Evolutionary conservation across 805 yeast species (phyloP).

Genomic region (Yamadazyma sp.): DNA sequence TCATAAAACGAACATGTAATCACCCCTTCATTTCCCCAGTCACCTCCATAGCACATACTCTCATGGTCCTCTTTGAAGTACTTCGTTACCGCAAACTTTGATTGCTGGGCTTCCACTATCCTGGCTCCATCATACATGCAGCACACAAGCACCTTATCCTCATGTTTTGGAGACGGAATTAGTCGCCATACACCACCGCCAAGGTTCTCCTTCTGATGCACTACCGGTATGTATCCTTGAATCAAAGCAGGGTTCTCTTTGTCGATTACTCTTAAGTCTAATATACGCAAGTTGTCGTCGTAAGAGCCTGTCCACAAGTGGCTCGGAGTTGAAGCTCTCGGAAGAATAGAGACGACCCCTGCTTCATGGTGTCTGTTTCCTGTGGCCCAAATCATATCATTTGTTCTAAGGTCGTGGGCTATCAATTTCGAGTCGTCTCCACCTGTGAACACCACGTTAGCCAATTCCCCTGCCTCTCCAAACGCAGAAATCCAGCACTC

Average conservation of each 20-base stretch:
- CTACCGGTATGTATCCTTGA: conserved; percentile 53
- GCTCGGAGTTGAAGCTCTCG: conserved; percentile 41
- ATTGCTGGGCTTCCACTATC: conserved; percentile 40
- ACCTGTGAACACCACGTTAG: conserved; percentile 71
- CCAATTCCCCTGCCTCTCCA: conserved; percentile 53
- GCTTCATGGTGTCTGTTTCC: conserved; percentile 72
- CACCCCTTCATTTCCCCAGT: conserved; percentile 59
- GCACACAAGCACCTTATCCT: conserved; percentile 64
- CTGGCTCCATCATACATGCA: conserved; percentile 97
- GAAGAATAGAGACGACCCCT: conserved; percentile 82
- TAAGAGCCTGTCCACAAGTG: conserved; percentile 85
- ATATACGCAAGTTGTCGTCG: conserved; percentile 71
- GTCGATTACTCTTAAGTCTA: conserved; percentile 65
- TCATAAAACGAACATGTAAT: conserved; percentile 94
- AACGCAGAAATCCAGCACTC: conserved; percentile 90
- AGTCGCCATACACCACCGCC: conserved; percentile 98
- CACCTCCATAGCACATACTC: conserved; percentile 96
- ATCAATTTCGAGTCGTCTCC: conserved; percentile 83
- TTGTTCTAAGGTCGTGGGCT: conserved; percentile 63
- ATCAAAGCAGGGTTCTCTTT: conserved; percentile 32
- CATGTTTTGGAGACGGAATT: conserved; percentile 54
- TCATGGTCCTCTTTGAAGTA: conserved; percentile 70
- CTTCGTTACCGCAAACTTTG: conserved; percentile 30
- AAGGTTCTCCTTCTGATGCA: conserved; percentile 46
- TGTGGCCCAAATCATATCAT: conserved; percentile 39